Conservation (phyloP, 2,329 filamentous ascomycete species). For the Neonectria faginata region DNA sequence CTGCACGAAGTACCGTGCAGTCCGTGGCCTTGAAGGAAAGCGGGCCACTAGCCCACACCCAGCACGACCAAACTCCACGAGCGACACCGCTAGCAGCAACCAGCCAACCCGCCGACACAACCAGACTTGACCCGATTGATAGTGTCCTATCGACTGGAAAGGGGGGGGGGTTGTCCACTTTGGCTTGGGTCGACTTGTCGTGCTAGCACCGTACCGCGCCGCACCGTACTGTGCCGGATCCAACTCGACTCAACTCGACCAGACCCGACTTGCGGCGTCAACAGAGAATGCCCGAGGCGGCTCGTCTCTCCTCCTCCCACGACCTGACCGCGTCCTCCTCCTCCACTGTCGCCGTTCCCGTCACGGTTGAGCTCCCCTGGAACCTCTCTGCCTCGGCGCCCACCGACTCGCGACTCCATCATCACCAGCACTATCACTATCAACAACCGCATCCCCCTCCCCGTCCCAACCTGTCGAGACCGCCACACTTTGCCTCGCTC, state of each 20-base stretch:
- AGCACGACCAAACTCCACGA: conserved; percentile 29
- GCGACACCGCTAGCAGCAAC: conserved; percentile 30
- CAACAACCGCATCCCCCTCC: conserved; percentile 5
- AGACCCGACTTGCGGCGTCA: conserved; percentile 30
- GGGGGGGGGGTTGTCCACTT: conserved; percentile 45
- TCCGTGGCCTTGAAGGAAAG: conserved; percentile 26
- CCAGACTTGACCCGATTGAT: conserved; percentile 35
- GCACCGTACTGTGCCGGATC: conserved; percentile 34
- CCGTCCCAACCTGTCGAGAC: conserved; percentile 36
- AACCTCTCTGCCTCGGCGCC: conserved; percentile 35
- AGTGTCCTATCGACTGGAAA: conserved; percentile 37
- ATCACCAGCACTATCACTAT: conserved; percentile 28
- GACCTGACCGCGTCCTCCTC: conserved; percentile 38
- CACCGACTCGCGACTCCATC: conserved; percentile 38
- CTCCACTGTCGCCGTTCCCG: conserved; percentile 37
- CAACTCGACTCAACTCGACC: conserved; percentile 36
- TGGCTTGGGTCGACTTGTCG: conserved; percentile 37
- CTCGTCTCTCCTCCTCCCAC: conserved; percentile 39
- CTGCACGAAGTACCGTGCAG: conserved; percentile 15
- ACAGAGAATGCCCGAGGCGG: conserved; percentile 46
- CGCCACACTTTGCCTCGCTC: conserved; percentile 32
- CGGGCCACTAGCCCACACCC: conserved; percentile 30
- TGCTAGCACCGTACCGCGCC: conserved; percentile 17
- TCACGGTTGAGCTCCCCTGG: conserved; percentile 41
- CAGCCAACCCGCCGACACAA: conserved; percentile 33